A percentile compares a stretch with the other conserved stretches of the same genome.
Conservation (phyloP, 768 basidiomycete species). For the Mycena leptocephala region DNA sequence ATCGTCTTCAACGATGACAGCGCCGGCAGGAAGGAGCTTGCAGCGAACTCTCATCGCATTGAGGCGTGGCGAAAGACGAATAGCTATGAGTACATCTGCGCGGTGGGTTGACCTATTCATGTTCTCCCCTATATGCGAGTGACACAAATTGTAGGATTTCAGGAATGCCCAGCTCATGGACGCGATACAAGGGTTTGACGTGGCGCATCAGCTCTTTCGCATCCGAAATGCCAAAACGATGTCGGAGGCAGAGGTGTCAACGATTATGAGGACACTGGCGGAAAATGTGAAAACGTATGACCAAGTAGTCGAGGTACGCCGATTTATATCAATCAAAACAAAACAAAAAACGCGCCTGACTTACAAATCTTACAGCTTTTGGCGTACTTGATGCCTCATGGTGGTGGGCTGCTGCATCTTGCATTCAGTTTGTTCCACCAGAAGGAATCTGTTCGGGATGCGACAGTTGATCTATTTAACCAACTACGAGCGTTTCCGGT, state of each 20-base stretch:
- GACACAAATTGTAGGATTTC: constrained; percentile 72
- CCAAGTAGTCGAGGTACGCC: constrained; percentile 87
- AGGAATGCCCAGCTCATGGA: constrained; percentile 65
- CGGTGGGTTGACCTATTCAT: constrained; percentile 58
- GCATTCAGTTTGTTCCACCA: constrained; percentile 96
- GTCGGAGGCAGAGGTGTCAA: constrained; percentile 78
- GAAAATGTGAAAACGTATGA: constrained; percentile 87
- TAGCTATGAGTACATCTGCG: constrained; percentile 81
- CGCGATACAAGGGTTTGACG: constrained; percentile 86
- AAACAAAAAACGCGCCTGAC: neutral
- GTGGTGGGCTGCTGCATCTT: constrained; percentile 88
- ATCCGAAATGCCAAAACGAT: constrained; percentile 83
- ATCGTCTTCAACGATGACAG: constrained; percentile 84
- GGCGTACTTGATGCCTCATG: constrained; percentile 80
- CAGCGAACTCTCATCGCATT: constrained; percentile 85
- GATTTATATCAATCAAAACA: neutral
- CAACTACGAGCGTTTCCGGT: constrained; percentile 85
- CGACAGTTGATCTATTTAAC: constrained; percentile 89
- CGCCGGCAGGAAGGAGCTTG: constrained; percentile 77
- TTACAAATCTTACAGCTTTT: constrained; percentile 72
- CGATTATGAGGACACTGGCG: constrained; percentile 83
- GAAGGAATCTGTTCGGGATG: constrained; percentile 79
- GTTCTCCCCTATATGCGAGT: constrained; percentile 16
- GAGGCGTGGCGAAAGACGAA: constrained; percentile 94
- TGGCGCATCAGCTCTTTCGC: constrained; percentile 88